phyloP scores from a whole-genome alignment of 2,329 filamentous ascomycete genomes.

The Fonsecaea nubica region DNA sequence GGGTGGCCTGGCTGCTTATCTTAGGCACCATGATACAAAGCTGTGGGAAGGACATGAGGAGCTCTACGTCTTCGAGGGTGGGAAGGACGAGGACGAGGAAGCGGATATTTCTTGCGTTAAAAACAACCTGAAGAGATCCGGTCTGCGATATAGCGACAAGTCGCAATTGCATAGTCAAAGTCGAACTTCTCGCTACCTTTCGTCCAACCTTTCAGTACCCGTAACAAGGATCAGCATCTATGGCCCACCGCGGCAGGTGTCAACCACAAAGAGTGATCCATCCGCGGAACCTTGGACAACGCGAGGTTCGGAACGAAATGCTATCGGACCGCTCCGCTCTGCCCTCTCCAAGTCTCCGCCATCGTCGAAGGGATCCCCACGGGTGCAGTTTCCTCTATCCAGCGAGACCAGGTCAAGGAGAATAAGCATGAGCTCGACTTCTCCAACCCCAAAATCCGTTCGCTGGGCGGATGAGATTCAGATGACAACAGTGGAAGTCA shows the following conservation, averaged over 20 bases:
- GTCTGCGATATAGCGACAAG: not conserved
- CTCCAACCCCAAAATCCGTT: slow-evolving; percentile 30
- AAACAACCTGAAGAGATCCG: not conserved
- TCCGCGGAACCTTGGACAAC: not conserved
- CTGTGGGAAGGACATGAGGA: slow-evolving; percentile 20
- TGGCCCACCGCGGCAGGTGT: slow-evolving; percentile 13
- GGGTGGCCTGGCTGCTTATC: slow-evolving; percentile 18
- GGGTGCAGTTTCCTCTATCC: slow-evolving; percentile 12
- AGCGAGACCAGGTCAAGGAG: slow-evolving; percentile 3
- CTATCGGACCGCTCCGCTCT: slow-evolving; percentile 27
- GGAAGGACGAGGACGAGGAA: slow-evolving; percentile 11
- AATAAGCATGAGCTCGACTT: not conserved
- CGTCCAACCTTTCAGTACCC: slow-evolving; percentile 9
- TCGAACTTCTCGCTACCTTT: slow-evolving; percentile 17
- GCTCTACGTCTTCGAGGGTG: not conserved
- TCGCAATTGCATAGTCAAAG: slow-evolving; percentile 9
- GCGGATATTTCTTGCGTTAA: not conserved
- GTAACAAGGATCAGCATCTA: slow-evolving; percentile 30
- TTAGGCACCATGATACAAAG: slow-evolving; percentile 23
- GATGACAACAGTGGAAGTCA: slow-evolving; percentile 22
- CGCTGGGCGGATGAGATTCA: slow-evolving; percentile 33
- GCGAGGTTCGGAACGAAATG: not conserved
- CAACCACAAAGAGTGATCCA: not conserved
- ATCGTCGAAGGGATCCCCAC: slow-evolving; percentile 5
- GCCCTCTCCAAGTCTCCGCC: slow-evolving; percentile 32